Base-by-base conservation (phyloP, 2,329 filamentous ascomycete species). In the Fusarium sp. region DNA sequence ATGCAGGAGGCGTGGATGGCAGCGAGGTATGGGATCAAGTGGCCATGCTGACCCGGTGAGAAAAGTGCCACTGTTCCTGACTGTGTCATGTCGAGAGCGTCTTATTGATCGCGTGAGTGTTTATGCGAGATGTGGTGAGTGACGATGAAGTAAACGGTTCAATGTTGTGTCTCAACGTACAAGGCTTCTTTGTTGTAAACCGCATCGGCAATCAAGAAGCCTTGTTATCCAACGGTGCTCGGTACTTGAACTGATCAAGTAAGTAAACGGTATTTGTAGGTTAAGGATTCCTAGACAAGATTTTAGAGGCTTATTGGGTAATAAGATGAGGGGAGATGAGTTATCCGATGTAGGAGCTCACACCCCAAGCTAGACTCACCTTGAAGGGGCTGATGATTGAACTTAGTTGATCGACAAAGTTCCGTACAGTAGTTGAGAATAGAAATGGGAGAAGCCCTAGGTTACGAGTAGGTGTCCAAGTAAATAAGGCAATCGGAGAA, bases 1-100 rank as follows among this genome's bases (percentile, higher is more conserved):
- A 91, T 88, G 77, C 88, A 89, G 15, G 84, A 82, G 61, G 83
- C 84, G 69, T 90, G 88, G 24, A 91, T 81, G 46, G 83, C 82
- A 36, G 87, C 87, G 19, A 91, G 81, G 71, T 87, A 86, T 17
- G 84, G 82, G 24, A 88, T 80, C 22, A 90, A 81, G 71, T 86
- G 83, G 28, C 78, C 73, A 70, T 90, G 85, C 36, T 79, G 75
- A 9, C 73, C 74, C 5, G 82, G 77, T 26, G 80, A 77, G 76
- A 85, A 87, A 68, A 83, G 67, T 50, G 81, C 73, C 31, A 83
- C 80, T 50, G 75, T 76, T 50, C 77, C 77, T n/a, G 77, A 65
- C 17, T 65, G 69, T 36, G 79, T 68, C 76, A 80, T 80, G 44
- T 36, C 24, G 57, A 54, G 36, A 13, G 24, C 43, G 17, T 40